These are phyloP conservation scores for Aspergillus cristatus DNA, from an alignment of 495 filamentous ascomycete genomes.

Conservation along the genomic window DNA sequence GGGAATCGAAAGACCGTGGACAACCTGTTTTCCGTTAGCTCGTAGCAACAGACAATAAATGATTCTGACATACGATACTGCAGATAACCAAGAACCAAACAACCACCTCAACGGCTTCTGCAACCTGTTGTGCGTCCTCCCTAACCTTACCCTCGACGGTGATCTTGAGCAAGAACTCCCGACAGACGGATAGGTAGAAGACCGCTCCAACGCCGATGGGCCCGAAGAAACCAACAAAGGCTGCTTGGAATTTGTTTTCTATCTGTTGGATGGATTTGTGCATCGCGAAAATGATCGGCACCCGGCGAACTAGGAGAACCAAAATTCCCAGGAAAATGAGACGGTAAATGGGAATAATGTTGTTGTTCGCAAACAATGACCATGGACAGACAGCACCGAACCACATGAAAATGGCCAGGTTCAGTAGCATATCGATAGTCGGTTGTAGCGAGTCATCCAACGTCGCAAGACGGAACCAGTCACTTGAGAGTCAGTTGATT, in stretches of 20 bases:
- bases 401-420: constrained; percentile 84
- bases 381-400: constrained; percentile 85
- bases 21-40: constrained; percentile 44
- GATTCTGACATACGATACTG: constrained; percentile 62
- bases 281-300: constrained; percentile 65
- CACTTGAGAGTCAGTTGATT: constrained; percentile 30
- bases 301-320: constrained; percentile 68
- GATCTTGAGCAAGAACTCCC: constrained; percentile 53
- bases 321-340: constrained; percentile 72
- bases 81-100: constrained; percentile 84
- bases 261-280: constrained; percentile 76
- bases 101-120: constrained; percentile 57
- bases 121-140: constrained; percentile 54
- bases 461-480: constrained; percentile 88
- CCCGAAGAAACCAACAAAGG: constrained; percentile 88
- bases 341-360: constrained; percentile 65
- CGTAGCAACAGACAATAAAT: background rate
- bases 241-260: constrained; percentile 59
- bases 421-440: constrained; percentile 82
- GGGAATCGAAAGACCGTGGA: constrained; percentile 80
- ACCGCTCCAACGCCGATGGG: constrained; percentile 90
- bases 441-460: constrained; percentile 84
- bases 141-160: constrained; percentile 50
- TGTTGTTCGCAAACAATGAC: constrained; percentile 56
- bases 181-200: constrained; percentile 76